Evolutionary conservation across 129 eudicot genomes (phyloP).

Genomic region (Solidago caesia): DNA sequence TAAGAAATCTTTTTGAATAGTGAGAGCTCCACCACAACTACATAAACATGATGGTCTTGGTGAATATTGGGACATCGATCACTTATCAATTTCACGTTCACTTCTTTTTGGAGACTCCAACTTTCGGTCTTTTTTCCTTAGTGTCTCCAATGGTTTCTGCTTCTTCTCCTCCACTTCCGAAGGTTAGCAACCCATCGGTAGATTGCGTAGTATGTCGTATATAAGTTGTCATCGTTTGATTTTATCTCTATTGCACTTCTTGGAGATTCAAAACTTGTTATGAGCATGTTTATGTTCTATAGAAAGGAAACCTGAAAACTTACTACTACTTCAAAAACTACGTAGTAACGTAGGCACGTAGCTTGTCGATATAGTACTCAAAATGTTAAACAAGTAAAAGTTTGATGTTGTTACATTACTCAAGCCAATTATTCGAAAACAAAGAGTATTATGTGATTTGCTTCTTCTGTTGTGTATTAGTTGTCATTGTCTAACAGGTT

Average conservation of each 20-base stretch:
- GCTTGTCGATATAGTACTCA: not conserved
- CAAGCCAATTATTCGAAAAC: too few species aligned
- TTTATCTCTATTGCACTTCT: not conserved
- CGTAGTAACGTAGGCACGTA: not conserved
- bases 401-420: not conserved
- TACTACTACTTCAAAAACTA: not conserved
- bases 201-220: not conserved
- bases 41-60: slow-evolving; percentile 31
- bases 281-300: not conserved
- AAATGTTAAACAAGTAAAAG: not conserved
- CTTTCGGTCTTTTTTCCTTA: slow-evolving; percentile 4
- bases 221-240: not conserved
- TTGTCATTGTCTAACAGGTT: not conserved
- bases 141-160: slow-evolving; percentile 59
- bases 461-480: not conserved
- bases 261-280: not conserved
- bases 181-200: slow-evolving; percentile 32
- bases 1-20: slow-evolving; percentile 23
- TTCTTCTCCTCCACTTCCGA: slow-evolving; percentile 64
- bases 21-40: slow-evolving; percentile 52
- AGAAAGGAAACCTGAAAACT: not conserved
- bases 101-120: slow-evolving; percentile 17
- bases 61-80: slow-evolving; percentile 20
- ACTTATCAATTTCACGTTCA: slow-evolving; percentile 34
- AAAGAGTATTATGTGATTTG: too few species aligned